Evolutionary conservation across 2,329 filamentous ascomycete species (phyloP).

Genomic region (Cladosporium sp.): DNA sequence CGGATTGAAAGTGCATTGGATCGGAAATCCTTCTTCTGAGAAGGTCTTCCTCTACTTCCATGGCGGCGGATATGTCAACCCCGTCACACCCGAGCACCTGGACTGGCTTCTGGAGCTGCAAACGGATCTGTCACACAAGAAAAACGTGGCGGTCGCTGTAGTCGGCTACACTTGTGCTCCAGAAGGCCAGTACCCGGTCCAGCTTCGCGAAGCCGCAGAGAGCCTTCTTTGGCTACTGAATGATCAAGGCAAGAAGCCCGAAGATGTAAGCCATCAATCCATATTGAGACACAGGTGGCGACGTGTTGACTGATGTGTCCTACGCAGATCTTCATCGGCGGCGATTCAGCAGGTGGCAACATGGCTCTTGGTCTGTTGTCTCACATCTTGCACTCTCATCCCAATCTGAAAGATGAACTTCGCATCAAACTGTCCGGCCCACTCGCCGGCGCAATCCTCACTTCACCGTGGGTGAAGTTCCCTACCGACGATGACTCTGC

Average conservation of each 20-base stretch:
- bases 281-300: neutral
- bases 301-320: conserved; percentile 7
- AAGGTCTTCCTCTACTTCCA: conserved; percentile 51
- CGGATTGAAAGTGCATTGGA: conserved; percentile 50
- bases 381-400: conserved; percentile 59
- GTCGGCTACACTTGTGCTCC: conserved; percentile 62
- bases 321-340: conserved; percentile 47
- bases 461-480: conserved; percentile 61
- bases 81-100: conserved; percentile 50
- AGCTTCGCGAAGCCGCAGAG: conserved; percentile 49
- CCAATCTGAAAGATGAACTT: conserved; percentile 42
- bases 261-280: conserved; percentile 30
- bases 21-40: conserved; percentile 42
- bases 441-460: conserved; percentile 54
- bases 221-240: conserved; percentile 46
- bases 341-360: conserved; percentile 58
- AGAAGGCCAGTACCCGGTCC: conserved; percentile 47
- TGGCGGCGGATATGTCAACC: conserved; percentile 57
- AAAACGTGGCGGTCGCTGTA: conserved; percentile 49
- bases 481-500: conserved; percentile 46
- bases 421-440: conserved; percentile 43
- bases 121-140: conserved; percentile 40
- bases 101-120: conserved; percentile 50
- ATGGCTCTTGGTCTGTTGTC: conserved; percentile 48
- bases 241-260: conserved; percentile 37